Evolutionary conservation across 148 eudicot species (phyloP).

Genomic region (Persicaria tinctoria): DNA sequence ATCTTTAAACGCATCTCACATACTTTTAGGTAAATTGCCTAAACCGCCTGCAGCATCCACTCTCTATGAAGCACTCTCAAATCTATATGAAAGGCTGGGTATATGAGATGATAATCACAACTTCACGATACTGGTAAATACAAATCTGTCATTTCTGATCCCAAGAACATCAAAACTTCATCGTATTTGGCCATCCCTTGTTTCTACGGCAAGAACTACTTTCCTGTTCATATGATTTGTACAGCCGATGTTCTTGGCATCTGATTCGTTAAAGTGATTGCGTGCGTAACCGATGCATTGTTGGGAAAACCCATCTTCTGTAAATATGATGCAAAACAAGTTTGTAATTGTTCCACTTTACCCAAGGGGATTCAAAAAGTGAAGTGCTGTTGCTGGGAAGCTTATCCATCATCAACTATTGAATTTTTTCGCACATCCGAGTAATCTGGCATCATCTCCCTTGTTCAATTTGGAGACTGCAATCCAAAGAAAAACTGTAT

Average conservation of each 20-base stretch:
- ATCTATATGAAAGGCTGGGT: conserved; percentile 47
- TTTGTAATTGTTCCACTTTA: neutral
- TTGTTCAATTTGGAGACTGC: no score
- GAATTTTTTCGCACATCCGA: no score
- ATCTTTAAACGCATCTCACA: conserved; percentile 51
- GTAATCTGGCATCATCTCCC: no score
- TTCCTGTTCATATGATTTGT: neutral
- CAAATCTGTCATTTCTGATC: neutral
- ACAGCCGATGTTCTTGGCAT: neutral
- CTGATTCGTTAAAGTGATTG: neutral
- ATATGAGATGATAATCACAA: conserved; percentile 10
- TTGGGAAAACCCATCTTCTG: neutral
- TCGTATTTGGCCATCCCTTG: neutral
- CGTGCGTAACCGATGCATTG: neutral
- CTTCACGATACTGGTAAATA: neutral
- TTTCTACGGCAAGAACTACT: conserved; percentile 2
- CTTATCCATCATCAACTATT: no score
- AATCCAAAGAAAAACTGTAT: no score
- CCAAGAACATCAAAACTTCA: neutral
- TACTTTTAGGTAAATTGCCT: conserved; percentile 67
- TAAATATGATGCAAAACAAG: neutral
- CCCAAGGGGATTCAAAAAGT: neutral
- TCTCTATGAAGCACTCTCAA: conserved; percentile 59
- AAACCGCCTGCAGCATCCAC: conserved; percentile 76
- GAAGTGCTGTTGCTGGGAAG: no score